Conservation (phyloP, 306 rosid genomes). For the Lupinus albus region DNA sequence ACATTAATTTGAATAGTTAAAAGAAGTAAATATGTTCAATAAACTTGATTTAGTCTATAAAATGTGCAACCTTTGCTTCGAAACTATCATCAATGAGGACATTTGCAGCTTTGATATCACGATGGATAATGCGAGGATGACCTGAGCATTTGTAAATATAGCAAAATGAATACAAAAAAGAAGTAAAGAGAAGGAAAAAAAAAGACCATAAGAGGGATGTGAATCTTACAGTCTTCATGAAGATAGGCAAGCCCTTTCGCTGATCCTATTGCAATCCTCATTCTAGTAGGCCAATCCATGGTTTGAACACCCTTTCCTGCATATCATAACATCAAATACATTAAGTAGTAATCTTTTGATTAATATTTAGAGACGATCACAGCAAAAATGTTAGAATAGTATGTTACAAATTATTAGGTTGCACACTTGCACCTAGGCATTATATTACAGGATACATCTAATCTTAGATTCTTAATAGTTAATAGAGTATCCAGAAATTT, state of each 20-base stretch:
- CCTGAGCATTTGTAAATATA: conserved; percentile 50
- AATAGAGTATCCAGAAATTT: not conserved
- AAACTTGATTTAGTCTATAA: no score
- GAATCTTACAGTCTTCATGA: conserved; percentile 84
- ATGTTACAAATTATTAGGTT: not conserved
- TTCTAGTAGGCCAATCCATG: conserved; percentile 78
- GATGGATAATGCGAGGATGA: conserved; percentile 85
- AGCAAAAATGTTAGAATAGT: not conserved
- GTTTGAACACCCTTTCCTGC: conserved; percentile 62
- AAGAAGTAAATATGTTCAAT: not conserved
- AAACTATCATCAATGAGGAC: conserved; percentile 74
- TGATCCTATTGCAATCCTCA: conserved; percentile 73
- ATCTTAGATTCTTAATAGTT: not conserved
- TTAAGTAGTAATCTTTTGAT: not conserved
- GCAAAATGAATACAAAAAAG: not conserved
- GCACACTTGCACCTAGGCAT: not conserved
- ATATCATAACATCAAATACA: conserved; percentile 15
- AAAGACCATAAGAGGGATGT: not conserved
- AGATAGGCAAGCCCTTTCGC: conserved; percentile 89
- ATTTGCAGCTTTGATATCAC: conserved; percentile 86
- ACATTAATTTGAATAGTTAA: conserved; percentile 3
- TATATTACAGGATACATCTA: not conserved
- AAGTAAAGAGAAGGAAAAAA: not conserved
- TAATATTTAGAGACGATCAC: not conserved
- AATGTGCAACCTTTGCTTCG: conserved; percentile 74